Base-by-base conservation (phyloP, 805 yeast species). In the Metschnikowia colocasiae region DNA sequence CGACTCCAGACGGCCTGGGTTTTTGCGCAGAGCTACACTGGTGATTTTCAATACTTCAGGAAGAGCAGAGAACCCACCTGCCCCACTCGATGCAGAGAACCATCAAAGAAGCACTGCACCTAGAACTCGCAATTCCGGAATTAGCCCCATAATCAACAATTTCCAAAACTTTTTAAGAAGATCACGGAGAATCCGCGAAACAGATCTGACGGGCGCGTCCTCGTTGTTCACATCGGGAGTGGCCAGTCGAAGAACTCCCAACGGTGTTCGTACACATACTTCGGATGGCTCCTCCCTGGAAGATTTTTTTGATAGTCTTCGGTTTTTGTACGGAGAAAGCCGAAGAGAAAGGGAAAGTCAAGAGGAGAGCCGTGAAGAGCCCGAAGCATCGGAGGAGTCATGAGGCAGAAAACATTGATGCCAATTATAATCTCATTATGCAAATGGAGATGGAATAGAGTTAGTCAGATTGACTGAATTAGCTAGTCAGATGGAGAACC, bases 171-270 rank as follows among this genome's bases (percentile, higher is more conserved):
- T 42, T 13, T 47, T 56, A 7, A 37, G 56, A 23, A 42, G 53
- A 18, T 39, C 47, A 3, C 30, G 49, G 9, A 26, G 52, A 6
- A 37, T 18, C 20, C 42, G 55, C 5, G 53, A 44, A n/a, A 33
- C 41, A 8, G 47, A 41, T 29, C 18, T 29, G 18, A 7, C 47
- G 6, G 51, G 51, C 16, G 45, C 49, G 9, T 27, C 40, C 16
- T 32, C 57, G 49, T 50, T 70, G 35, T 77, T 78, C 53, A 74
- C 81, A 1, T 53, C 72, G 2, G 82, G 81, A 1, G 75, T 78
- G 8, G 59, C 73, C 12, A 76, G 81, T 52, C 67, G 78, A 48
- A 60, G 82, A 49, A 74, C 77, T 0, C 57, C 67, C 0, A 56
- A 52, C 39, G 82, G 81, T 1, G 76, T 74, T 1, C 69, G 61